Conservation (phyloP, 116 monocot genomes). For the Zostera marina region DNA sequence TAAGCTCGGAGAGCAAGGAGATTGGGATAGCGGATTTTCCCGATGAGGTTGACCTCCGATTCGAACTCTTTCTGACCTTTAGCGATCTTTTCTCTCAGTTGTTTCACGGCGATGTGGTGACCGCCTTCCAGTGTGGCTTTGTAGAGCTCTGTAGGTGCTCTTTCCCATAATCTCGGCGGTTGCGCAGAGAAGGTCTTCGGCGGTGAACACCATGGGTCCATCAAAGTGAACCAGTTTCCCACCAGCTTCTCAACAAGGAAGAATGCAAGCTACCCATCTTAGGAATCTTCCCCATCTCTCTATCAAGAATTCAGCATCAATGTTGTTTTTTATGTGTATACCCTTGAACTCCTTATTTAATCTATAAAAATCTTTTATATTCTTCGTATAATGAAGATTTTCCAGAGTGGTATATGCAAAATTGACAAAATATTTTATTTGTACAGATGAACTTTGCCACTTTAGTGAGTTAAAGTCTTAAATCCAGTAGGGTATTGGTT, state of each 20-base stretch:
- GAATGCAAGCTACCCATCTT: slow-evolving; percentile 15
- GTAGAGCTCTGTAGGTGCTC: slow-evolving; percentile 89
- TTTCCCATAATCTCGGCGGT: slow-evolving; percentile 97
- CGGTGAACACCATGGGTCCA: slow-evolving; percentile 67
- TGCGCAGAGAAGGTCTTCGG: slow-evolving; percentile 86
- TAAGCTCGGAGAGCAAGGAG: slow-evolving; percentile 61
- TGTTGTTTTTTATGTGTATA: too few relatives aligned
- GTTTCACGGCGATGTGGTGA: slow-evolving; percentile 70
- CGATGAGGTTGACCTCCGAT: slow-evolving; percentile 39
- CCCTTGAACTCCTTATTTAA: too few relatives aligned
- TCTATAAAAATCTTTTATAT: too few relatives aligned
- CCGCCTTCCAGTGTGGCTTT: slow-evolving; percentile 88
- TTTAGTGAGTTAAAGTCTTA: too few relatives aligned
- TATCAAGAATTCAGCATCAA: neutral
- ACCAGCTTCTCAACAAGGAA: slow-evolving; percentile 14
- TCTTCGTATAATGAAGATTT: too few relatives aligned
- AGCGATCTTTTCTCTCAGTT: slow-evolving; percentile 76
- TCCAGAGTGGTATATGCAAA: too few relatives aligned
- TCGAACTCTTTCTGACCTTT: slow-evolving; percentile 81
- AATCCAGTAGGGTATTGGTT: too few relatives aligned
- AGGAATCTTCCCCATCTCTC: neutral
- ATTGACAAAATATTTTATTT: too few relatives aligned
- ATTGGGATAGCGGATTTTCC: slow-evolving; percentile 68
- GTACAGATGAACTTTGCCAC: too few relatives aligned
- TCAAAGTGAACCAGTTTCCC: slow-evolving; percentile 49